Evolutionary conservation across 257 asterid genomes (phyloP), one percentile per base, ranked within the genome.

Genomic region (Schizonepeta tenuifolia): DNA sequence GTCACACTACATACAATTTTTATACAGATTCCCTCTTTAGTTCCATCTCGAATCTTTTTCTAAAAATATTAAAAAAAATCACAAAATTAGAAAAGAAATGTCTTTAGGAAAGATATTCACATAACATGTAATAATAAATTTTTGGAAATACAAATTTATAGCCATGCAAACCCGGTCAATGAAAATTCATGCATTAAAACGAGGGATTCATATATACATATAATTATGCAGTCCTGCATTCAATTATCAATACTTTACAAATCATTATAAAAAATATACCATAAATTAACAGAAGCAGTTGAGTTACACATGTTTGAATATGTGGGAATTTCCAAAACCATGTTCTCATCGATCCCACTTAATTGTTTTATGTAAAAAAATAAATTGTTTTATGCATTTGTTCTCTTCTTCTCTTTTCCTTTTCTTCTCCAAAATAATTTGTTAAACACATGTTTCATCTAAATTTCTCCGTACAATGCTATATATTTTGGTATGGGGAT

Each of bases 81-180:
- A 12, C 7, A 44, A 31, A 14, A 7, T 11, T 31, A 59, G 15
- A 31, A 1, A 35, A 60, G 8, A 8, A n/a, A 4, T 0, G 1
- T 22, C 22, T 26, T 26, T 10, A 40, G 3, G 3, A 63, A 41
- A 18, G 1, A 38, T 22, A 41, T 43, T 40, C 3, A 6, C 43
- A 63, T 11, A 1, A 18, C 43, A 35, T n/a, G 9, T 41, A 64
- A 20, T 13, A 64, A 22, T 2, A 38, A 63, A 38, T 21, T 38
- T 64, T 15, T 55, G 47, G 73, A 55, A 28, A 47, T 22, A 65
- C 71, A 22, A 5, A 6, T 65, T 59, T 58, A 17, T 31, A 65
- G 57, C 26, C 70, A 65, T 22, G 49, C 69, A 31, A 7, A 31
- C 40, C 66, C 3, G 65, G 79, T 71, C 84, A 80, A 64, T 67